A percentile compares a stretch with the other conserved stretches of the same genome.
Evolutionary conservation across 371 early-diverging fungal genomes (phyloP).

Genomic region (Mortierella sp.): DNA sequence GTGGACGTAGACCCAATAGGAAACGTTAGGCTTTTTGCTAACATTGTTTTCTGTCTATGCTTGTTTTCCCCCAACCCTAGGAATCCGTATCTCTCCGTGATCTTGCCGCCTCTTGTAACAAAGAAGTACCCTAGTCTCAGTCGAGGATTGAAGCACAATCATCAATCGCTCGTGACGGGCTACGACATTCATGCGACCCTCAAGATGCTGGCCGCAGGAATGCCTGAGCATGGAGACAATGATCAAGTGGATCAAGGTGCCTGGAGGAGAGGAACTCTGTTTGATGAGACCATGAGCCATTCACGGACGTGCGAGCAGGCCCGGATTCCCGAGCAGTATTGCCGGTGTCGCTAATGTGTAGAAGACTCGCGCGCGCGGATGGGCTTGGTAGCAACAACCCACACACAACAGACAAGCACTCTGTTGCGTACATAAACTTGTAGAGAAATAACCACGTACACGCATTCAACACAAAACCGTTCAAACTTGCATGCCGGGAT

Average conservation of each 20-base stretch:
- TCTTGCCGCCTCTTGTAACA: conserved; percentile 23
- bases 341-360: conserved; percentile 18
- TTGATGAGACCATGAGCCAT: conserved; percentile 32
- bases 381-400: neutral
- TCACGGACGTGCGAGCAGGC: conserved; percentile 36
- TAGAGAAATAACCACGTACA: too few relatives aligned
- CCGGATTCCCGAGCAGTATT: conserved; percentile 21
- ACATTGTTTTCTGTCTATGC: too few relatives aligned
- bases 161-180: conserved; percentile 36
- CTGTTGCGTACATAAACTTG: too few relatives aligned
- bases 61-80: conserved; percentile 9
- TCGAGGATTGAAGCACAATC: conserved; percentile 29
- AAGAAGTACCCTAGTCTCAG: conserved; percentile 30
- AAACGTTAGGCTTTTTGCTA: too few relatives aligned
- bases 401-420: too few relatives aligned
- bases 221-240: conserved; percentile 17
- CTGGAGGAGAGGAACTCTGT: conserved; percentile 32
- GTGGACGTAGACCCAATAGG: too few relatives aligned
- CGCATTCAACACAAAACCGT: too few relatives aligned
- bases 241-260: conserved; percentile 21
- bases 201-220: conserved; percentile 25
- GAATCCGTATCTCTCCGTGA: conserved; percentile 43
- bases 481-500: too few relatives aligned
- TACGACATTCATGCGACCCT: conserved; percentile 35
- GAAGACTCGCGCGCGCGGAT: neutral